Evolutionary conservation across 192 early-diverging fungal species (phyloP), one percentile per base, ranked within the genome.

Genomic region (Mortierella claussenii): DNA sequence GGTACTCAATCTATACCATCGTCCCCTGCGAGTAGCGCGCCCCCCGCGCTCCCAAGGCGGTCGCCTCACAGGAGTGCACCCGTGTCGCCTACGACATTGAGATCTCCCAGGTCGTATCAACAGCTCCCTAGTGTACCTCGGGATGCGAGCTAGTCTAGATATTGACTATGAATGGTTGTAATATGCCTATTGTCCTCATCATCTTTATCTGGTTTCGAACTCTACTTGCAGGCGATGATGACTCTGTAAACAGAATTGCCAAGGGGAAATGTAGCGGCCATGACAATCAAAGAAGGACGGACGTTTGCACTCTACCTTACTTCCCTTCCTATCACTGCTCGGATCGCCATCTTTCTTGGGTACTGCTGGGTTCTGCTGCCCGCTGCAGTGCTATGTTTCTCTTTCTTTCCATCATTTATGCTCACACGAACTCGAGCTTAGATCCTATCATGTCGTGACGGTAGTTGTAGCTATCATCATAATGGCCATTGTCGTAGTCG

Each of bases 61-160:
- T 76, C 73, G 1, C 63, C 64, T 28, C 64, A 67, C n/a, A 64
- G 73, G n/a, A 60, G 64, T 31, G 57, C 18, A 1, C 64, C 73
- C 10, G 2, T 20, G 2, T 76, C 73, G 1, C 73, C 73, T 10
- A 60, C 58, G 2, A 27, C 51, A n/a, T 13, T 76, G 28, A 52
- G 58, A 47, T 62, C 64, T 4, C 34, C 40, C 23, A 49, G 47
- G 13, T 66, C 58, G 2, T 7, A 40, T n/a, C 65, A 55, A 26
- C 50, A 60, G 26, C 59, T 40, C 37, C 13, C 37, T 40, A 40
- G 8, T 7, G 13, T 40, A 7, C 8, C 37, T 40, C 37, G 37
- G 13, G 37, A 40, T 40, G 8, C 13, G 8, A 40, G 7, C 8
- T 40, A 40, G 37, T 13, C 13, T 10, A 40, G 13, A 13, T 13